These are phyloP conservation scores for Aspergillus nidulans DNA, from an alignment of 495 filamentous ascomycete species.

Conservation along the genomic window DNA sequence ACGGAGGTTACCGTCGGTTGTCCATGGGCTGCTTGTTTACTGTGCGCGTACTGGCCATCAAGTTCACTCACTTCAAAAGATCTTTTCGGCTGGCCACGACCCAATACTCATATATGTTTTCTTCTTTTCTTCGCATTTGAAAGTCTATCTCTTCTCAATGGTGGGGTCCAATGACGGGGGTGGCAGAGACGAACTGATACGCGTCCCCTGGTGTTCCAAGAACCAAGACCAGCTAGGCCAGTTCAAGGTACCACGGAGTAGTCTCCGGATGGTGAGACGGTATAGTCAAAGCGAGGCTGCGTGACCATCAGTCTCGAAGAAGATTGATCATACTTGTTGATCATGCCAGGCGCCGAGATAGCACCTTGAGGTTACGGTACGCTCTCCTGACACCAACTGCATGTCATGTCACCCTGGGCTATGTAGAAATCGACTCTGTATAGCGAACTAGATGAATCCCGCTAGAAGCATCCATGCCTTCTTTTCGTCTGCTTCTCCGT, in stretches of 20 bases:
- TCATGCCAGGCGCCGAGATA: not conserved
- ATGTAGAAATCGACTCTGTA: not conserved
- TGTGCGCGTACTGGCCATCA: too few species aligned
- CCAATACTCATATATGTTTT: too few species aligned
- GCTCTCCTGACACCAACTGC: not conserved
- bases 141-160: too few species aligned
- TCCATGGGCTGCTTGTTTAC: too few species aligned
- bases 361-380: not conserved
- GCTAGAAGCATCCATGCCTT: slow-evolving; percentile 11
- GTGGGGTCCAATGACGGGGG: not conserved
- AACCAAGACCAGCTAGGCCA: slow-evolving; percentile 2
- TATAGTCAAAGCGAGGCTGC: not conserved
- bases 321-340: too few species aligned
- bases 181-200: not conserved
- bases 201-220: not conserved
- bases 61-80: too few species aligned
- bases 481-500: slow-evolving; percentile 8
- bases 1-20: too few species aligned
- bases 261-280: not conserved
- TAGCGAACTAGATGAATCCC: not conserved
- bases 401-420: not conserved
- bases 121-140: too few species aligned
- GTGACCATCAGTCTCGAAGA: not conserved
- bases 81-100: too few species aligned
- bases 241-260: not conserved